Percentiles rank a stretch among this genome's conserved stretches.
These are phyloP conservation scores for Chalciporus sp. DNA, from an alignment of 1,284 basidiomycete genomes.

Conservation along the genomic window DNA sequence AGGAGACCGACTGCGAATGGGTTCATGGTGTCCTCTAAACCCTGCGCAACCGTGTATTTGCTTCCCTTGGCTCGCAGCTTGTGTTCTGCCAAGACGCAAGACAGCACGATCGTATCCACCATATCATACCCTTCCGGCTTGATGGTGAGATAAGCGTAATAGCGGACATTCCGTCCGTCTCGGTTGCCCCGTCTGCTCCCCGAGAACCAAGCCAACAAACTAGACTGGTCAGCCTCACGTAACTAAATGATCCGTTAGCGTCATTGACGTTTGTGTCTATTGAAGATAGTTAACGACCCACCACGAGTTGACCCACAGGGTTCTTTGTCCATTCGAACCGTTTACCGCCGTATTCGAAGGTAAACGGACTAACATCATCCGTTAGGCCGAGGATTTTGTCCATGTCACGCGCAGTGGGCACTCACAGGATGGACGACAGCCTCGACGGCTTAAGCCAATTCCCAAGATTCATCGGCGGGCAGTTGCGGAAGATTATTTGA, in stretches of 20 bases:
- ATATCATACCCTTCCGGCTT: slow-evolving; percentile 13
- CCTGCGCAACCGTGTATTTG: background rate
- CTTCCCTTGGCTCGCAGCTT: slow-evolving; percentile 3
- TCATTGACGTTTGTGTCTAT: background rate
- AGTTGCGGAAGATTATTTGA: slow-evolving; percentile 18
- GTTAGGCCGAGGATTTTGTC: background rate
- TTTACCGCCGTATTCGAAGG: slow-evolving; percentile 10
- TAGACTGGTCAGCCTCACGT: slow-evolving; percentile 10
- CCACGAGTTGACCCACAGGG: slow-evolving; percentile 13
- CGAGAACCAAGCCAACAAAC: slow-evolving; percentile 19
- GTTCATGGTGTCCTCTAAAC: background rate
- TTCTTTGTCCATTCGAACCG: slow-evolving; percentile 20
- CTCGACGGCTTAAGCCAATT: slow-evolving; percentile 19
- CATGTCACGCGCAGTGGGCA: background rate
- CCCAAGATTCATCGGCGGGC: slow-evolving; percentile 6
- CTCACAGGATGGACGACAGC: slow-evolving; percentile 17
- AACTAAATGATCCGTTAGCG: slow-evolving; percentile 7
- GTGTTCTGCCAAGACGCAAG: slow-evolving; percentile 23
- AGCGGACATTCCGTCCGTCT: background rate
- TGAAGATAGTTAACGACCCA: slow-evolving; percentile 5
- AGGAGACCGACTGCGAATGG: slow-evolving; percentile 3
- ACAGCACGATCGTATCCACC: slow-evolving; percentile 23
- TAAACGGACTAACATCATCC: slow-evolving; percentile 13
- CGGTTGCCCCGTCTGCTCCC: background rate
- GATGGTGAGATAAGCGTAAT: slow-evolving; percentile 13